Conservation (phyloP, 306 rosid genomes). For the Quercus rubra region DNA sequence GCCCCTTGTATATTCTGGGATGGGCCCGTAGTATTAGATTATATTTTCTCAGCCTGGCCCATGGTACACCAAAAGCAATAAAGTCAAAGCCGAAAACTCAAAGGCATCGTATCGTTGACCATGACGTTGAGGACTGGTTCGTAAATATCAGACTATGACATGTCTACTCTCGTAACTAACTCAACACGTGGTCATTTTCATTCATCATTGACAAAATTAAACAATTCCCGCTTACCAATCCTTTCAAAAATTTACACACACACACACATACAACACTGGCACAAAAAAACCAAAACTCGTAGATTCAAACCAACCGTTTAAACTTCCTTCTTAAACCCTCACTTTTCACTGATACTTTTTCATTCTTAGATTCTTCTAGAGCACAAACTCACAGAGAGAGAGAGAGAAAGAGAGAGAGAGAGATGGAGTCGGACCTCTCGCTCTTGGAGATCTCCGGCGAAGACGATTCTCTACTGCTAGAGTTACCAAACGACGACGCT, state of each 20-base stretch:
- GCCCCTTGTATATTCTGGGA: no score
- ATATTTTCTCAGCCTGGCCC: no score
- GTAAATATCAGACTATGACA: background rate
- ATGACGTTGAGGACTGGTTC: background rate
- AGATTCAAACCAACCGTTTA: background rate
- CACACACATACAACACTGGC: background rate
- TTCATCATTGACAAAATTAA: background rate
- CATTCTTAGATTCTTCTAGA: slow-evolving; percentile 10
- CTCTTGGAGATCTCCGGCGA: slow-evolving; percentile 69
- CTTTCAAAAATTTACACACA: slow-evolving; percentile 40
- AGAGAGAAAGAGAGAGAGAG: background rate
- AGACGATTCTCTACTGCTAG: slow-evolving; percentile 64
- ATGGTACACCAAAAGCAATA: no score
- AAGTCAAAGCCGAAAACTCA: no score
- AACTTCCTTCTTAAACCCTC: background rate
- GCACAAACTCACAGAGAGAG: no score
- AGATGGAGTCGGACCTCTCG: slow-evolving; percentile 61
- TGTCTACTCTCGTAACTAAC: background rate
- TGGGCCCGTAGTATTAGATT: no score
- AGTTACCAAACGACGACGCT: slow-evolving; percentile 17
- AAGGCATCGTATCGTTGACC: background rate
- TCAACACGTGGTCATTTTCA: background rate
- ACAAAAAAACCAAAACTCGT: background rate
- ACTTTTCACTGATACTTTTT: background rate
- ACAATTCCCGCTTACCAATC: slow-evolving; percentile 48